Percentiles rank a stretch among this genome's conserved stretches.
These are phyloP conservation scores for Dillenia turbinata DNA, from an alignment of 164 flowering plant genomes.

Conservation along the genomic window DNA sequence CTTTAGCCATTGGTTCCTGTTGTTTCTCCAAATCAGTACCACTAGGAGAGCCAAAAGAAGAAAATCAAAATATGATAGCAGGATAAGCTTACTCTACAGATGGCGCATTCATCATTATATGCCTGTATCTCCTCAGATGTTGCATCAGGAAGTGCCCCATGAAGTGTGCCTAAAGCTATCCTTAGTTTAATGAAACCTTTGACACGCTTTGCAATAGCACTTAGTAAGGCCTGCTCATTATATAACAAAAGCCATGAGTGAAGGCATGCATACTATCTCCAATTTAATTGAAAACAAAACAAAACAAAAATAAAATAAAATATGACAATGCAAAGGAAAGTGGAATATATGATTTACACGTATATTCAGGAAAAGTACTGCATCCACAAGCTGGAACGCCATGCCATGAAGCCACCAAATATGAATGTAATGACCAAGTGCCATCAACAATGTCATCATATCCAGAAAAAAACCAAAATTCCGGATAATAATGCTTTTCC, in stretches of 20 bases:
- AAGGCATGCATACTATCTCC: background rate
- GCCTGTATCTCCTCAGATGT: conserved; percentile 75
- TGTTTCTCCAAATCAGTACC: conserved; percentile 11
- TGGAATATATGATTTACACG: conserved; percentile 49
- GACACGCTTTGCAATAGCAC: conserved; percentile 67
- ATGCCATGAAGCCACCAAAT: conserved; percentile 99
- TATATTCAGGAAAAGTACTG: conserved; percentile 74
- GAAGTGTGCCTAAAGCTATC: conserved; percentile 69
- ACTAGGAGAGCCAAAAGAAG: background rate
- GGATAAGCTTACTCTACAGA: conserved; percentile 69
- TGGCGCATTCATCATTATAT: conserved; percentile 96
- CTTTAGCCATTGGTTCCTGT: conserved; percentile 99
- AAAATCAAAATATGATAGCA: background rate
- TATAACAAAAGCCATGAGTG: conserved; percentile 6
- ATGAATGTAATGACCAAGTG: conserved; percentile 77
- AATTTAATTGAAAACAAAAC: background rate
- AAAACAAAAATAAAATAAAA: background rate
- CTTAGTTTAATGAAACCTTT: conserved; percentile 77
- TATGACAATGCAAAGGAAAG: background rate
- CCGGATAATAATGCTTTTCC: conserved; percentile 72
- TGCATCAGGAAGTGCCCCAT: conserved; percentile 97
- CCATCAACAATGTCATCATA: conserved; percentile 84
- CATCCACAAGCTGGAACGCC: conserved; percentile 96
- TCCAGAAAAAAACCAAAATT: conserved; percentile 84
- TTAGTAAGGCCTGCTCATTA: conserved; percentile 67